Base-by-base conservation (phyloP, 257 asterid genomes). In the Haberlea rhodopensis region DNA sequence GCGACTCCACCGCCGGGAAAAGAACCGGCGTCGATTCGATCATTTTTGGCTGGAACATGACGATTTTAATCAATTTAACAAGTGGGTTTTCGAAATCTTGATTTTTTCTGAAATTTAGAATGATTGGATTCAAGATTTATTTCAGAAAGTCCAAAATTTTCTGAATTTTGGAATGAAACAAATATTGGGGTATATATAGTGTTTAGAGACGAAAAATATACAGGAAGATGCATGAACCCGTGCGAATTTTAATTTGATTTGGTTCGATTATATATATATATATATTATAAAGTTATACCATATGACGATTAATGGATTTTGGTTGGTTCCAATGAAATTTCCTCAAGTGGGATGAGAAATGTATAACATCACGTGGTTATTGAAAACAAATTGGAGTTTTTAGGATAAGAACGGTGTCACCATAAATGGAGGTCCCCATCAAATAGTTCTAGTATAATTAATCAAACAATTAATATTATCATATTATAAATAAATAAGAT, bases 11-110 rank as follows among this genome's bases (percentile, higher is more conserved):
- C 53, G 24, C 62, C 53, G 24, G 60, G 23, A 18, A 32, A 60
- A 8, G 54, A 11, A 52, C 49, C 71, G 84, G 54, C 28, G 75
- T 29, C 11, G 83, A 27, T 11, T 82, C 90, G 1, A 69, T 32
- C 23, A 26, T 57, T 65, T 72, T 73, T 4, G 76, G 60, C 32
- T 78, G 88, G 57, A 66, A 66, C 90, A 83, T 85, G 27, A 59
- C 46, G 8, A 1, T 20, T n/a, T 10, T 32, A 19, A 15, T 32
- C 10, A 55, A 53, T 53, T 24, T 1, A 16, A 10, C 6, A 16
- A 18, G 20, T 45, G 25, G 52, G 49, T 34, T 66, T 45, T 67
- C 19, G 27, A 49, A 15, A 62, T 27, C 13, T 61, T 18, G 43
- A 5, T n/a, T n/a, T 60, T 27, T 27, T 4, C 46, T n/a, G 45